A percentile compares a stretch with the other conserved stretches of the same genome.
Evolutionary conservation across 192 early-diverging fungal species (phyloP).

Genomic region (Coemansia sp.): DNA sequence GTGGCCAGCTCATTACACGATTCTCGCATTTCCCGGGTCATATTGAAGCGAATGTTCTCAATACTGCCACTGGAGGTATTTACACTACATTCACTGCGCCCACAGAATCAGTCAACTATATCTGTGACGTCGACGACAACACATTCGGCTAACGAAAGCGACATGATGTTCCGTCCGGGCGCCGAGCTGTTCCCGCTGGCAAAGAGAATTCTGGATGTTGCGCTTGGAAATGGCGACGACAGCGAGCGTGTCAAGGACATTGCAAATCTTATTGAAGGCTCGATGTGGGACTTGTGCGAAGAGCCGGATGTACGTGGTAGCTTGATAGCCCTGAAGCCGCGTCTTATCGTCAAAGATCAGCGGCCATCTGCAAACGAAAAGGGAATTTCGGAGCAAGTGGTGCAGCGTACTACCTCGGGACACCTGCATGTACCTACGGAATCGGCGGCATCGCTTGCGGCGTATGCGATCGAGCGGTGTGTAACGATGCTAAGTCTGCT

Average conservation of each 20-base stretch:
- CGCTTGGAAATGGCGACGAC: slow-evolving; percentile 10
- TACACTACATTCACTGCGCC: slow-evolving; percentile 39
- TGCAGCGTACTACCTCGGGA: slow-evolving; percentile 31
- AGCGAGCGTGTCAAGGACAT: background rate
- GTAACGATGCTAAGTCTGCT: slow-evolving; percentile 29
- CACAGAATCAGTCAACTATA: slow-evolving; percentile 10
- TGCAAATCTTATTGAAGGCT: slow-evolving; percentile 12
- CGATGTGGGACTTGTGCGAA: slow-evolving; percentile 34
- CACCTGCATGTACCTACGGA: slow-evolving; percentile 26
- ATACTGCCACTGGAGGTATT: slow-evolving; percentile 38
- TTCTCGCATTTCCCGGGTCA: slow-evolving; percentile 1
- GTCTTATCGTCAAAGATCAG: slow-evolving; percentile 40
- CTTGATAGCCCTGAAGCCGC: slow-evolving; percentile 42
- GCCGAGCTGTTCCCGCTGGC: slow-evolving; percentile 38
- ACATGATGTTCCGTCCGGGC: slow-evolving; percentile 28
- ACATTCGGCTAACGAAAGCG: slow-evolving; percentile 4
- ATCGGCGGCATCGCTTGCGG: slow-evolving; percentile 23
- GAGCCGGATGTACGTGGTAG: slow-evolving; percentile 41
- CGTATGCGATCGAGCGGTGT: slow-evolving; percentile 38
- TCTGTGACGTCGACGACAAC: slow-evolving; percentile 6
- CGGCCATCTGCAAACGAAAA: slow-evolving; percentile 17
- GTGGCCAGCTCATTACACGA: slow-evolving; percentile 16
- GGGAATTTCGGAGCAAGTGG: slow-evolving; percentile 13
- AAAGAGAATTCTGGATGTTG: slow-evolving; percentile 9
- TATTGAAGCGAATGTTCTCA: slow-evolving; percentile 16